These are phyloP conservation scores for Septoria linicola DNA, from an alignment of 2,329 filamentous ascomycete species.

Conservation along the genomic window DNA sequence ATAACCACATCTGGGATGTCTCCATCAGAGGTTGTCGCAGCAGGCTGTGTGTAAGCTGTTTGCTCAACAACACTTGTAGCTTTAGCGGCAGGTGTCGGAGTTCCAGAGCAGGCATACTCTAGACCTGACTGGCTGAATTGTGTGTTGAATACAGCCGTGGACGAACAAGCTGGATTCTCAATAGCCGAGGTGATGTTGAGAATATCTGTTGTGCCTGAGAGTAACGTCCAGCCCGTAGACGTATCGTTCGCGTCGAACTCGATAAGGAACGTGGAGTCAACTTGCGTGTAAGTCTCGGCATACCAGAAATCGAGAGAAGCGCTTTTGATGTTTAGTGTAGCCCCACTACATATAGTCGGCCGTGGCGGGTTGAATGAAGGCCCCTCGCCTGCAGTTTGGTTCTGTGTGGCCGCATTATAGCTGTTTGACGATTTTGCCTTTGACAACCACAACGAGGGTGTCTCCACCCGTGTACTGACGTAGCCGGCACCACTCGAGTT, in stretches of 20 bases:
- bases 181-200: conserved; percentile 38
- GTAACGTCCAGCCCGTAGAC: conserved; percentile 35
- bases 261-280: conserved; percentile 36
- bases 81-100: conserved; percentile 34
- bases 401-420: not conserved
- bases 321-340: conserved; percentile 37
- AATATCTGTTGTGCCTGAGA: conserved; percentile 31
- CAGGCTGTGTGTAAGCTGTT: conserved; percentile 32
- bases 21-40: conserved; percentile 31
- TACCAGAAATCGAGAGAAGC: conserved; percentile 41
- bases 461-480: too few species aligned
- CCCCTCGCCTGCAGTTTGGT: not conserved
- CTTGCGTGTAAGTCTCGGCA: conserved; percentile 34
- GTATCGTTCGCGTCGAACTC: conserved; percentile 31
- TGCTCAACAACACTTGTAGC: conserved; percentile 35
- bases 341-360: conserved; percentile 29
- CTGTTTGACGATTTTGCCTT: not conserved
- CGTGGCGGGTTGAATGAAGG: conserved; percentile 12
- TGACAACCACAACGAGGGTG: not conserved
- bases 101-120: conserved; percentile 28
- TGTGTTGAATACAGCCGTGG: conserved; percentile 27
- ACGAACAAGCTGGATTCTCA: conserved; percentile 29
- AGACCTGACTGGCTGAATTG: conserved; percentile 21
- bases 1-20: conserved; percentile 33
- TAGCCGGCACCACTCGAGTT: too few species aligned